These are phyloP conservation scores for Grosmannia penicillata DNA, from an alignment of 2,329 filamentous ascomycete species.

Conservation along the genomic window DNA sequence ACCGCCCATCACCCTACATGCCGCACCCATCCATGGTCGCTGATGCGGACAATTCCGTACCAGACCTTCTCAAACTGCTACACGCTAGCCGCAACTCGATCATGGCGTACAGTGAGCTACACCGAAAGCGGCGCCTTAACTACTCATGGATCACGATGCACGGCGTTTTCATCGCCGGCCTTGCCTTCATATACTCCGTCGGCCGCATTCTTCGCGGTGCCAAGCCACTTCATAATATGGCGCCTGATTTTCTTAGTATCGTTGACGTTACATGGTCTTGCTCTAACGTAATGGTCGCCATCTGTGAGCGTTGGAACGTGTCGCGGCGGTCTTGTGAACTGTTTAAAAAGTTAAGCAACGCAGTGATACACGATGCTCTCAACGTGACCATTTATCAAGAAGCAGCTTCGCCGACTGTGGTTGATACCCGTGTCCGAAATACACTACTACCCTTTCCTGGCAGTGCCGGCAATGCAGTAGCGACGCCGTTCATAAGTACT, in stretches of 20 bases:
- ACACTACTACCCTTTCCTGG: too few relatives aligned
- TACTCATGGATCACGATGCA: conserved; percentile 12
- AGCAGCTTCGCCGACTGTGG: too few relatives aligned
- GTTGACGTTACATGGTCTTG: conserved; percentile 9
- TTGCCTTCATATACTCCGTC: conserved; percentile 9
- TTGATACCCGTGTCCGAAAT: too few relatives aligned
- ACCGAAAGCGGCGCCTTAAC: conserved; percentile 8
- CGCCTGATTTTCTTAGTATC: conserved; percentile 6
- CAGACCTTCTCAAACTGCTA: conserved; percentile 2
- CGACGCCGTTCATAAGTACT: too few relatives aligned
- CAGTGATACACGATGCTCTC: not conserved
- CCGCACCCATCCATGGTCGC: conserved; percentile 1
- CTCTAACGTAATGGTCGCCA: conserved; percentile 11
- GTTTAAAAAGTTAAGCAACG: not conserved
- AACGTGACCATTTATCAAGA: not conserved
- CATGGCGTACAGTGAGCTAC: conserved; percentile 5
- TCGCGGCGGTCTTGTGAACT: conserved; percentile 3
- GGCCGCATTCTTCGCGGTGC: conserved; percentile 7
- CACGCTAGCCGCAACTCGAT: conserved; percentile 1
- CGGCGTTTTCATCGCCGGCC: conserved; percentile 11
- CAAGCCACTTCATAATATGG: not conserved
- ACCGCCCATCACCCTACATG: conserved; percentile 6
- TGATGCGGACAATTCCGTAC: not conserved
- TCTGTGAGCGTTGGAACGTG: conserved; percentile 11
- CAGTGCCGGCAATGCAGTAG: too few relatives aligned